A percentile compares a stretch with the other conserved stretches of the same genome.
Evolutionary conservation across 345 rosid genomes (phyloP).

Genomic region (Mercurialis annua): DNA sequence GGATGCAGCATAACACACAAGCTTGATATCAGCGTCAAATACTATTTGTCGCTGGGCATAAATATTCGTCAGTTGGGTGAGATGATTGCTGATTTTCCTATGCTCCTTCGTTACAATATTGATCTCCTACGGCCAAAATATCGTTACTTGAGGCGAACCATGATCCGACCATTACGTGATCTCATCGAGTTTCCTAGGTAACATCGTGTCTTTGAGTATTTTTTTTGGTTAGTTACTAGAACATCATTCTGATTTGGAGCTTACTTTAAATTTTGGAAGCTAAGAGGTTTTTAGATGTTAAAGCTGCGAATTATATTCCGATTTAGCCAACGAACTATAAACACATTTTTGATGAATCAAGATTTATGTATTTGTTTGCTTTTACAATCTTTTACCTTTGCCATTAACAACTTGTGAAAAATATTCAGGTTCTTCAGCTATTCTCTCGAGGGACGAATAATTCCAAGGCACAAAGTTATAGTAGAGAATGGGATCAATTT

Average conservation of each 20-base stretch:
- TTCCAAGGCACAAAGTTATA: constrained; percentile 69
- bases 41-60: constrained; percentile 75
- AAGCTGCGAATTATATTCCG: neutral
- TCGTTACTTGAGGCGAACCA: constrained; percentile 65
- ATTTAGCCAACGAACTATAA: neutral
- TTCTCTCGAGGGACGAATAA: constrained; percentile 73
- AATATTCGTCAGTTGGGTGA: constrained; percentile 52
- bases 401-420: constrained; percentile 14
- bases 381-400: neutral
- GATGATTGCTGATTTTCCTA: constrained; percentile 90
- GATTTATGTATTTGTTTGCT: neutral
- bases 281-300: neutral
- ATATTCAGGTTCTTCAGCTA: constrained; percentile 83
- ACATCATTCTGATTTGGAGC: neutral
- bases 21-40: constrained; percentile 73
- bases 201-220: neutral
- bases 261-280: too few species aligned
- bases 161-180: constrained; percentile 84
- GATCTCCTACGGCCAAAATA: constrained; percentile 79
- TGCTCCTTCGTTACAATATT: constrained; percentile 72
- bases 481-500: constrained; percentile 73
- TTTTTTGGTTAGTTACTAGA: neutral
- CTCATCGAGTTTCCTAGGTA: constrained; percentile 87
- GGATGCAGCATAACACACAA: constrained; percentile 74
- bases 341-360: neutral